Evolutionary conservation across 2,329 filamentous ascomycete species (phyloP).

Genomic region (Hypoxylon sp.): DNA sequence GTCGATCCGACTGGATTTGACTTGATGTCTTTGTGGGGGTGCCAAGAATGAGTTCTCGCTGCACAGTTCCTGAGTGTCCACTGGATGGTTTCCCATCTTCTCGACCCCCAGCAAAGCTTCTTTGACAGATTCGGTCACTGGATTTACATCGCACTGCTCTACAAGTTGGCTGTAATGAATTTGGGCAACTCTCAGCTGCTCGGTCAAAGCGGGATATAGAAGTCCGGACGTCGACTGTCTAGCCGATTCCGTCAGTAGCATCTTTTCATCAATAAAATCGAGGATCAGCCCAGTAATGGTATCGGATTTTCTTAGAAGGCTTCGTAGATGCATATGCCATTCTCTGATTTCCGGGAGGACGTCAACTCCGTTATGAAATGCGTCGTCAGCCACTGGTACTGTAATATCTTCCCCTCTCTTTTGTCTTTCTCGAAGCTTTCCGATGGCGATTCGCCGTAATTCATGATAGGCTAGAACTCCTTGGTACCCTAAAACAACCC

Average conservation of each 20-base stretch:
- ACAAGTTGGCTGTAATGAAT: constrained; percentile 12
- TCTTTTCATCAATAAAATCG: constrained; percentile 33
- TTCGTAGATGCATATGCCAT: constrained; percentile 34
- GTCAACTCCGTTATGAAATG: constrained; percentile 34
- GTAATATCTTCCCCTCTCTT: constrained; percentile 6
- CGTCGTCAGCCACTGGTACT: constrained; percentile 30
- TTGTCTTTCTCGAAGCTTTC: constrained; percentile 16
- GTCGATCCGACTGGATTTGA: constrained; percentile 14
- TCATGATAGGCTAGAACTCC: constrained; percentile 26
- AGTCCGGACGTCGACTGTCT: constrained; percentile 7
- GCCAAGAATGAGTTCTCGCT: background rate
- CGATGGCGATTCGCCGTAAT: constrained; percentile 7
- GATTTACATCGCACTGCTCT: background rate
- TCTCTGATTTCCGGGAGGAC: constrained; percentile 36
- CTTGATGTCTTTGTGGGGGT: background rate
- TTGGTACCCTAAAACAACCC: constrained; percentile 40
- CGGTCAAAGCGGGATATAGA: constrained; percentile 18
- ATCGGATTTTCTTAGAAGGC: constrained; percentile 27
- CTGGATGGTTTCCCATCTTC: background rate
- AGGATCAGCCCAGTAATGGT: constrained; percentile 32
- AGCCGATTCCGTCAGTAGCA: constrained; percentile 19
- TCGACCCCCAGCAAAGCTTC: constrained; percentile 26
- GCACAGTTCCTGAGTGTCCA: background rate
- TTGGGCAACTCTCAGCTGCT: constrained; percentile 9
- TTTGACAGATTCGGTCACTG: constrained; percentile 11